Base-by-base conservation (phyloP, 768 basidiomycete species). In the Suillus luteus region DNA sequence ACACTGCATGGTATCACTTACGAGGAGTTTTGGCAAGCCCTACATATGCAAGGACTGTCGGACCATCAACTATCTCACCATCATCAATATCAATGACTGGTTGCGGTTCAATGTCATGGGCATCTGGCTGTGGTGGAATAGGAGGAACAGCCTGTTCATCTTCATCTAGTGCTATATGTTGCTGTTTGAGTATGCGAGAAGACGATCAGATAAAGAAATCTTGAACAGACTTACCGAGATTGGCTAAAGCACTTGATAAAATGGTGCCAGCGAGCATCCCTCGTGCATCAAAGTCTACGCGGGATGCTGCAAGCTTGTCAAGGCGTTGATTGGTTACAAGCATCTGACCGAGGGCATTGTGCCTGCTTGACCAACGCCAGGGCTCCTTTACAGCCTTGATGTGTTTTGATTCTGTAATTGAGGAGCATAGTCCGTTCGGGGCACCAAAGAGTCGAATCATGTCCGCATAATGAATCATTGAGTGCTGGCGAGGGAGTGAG, bases 241-340 rank as follows among this genome's bases (percentile, higher is more conserved):
- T 11, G 2, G 46, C 46, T 14, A 61, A 37, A 12, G 38, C 17
- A 52, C 40, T 46, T 57, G 49, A 10, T 2, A 62, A 55, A 33
- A 33, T 35, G 14, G 59, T 38, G 19, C 55, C 55, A 11, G 54
- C 15, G n/a, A 72, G 14, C 68, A 72, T 71, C 48, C 48, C 48
- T 48, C 22, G 2, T 4, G 1, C 44, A 11, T 46, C n/a, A 46
- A 46, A 46, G 10, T 46, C 10, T 9, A 46, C 7, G 4, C 8
- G 4, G 0, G 10, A 46, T 46, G 44, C 44, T 46, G 44, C n/a
- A 8, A 46, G 44, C 1, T 46, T 46, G 9, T 46, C 44, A 46
- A 46, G 44, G 44, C 10, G 17, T 8, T 46, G 44, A 46, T 46
- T 46, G n/a, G 43, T 44, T 2, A 44, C 43, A 44, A n/a, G 19